phyloP scores from a whole-genome alignment of 2,329 filamentous ascomycete species.

The Cordyceps cicadae region DNA sequence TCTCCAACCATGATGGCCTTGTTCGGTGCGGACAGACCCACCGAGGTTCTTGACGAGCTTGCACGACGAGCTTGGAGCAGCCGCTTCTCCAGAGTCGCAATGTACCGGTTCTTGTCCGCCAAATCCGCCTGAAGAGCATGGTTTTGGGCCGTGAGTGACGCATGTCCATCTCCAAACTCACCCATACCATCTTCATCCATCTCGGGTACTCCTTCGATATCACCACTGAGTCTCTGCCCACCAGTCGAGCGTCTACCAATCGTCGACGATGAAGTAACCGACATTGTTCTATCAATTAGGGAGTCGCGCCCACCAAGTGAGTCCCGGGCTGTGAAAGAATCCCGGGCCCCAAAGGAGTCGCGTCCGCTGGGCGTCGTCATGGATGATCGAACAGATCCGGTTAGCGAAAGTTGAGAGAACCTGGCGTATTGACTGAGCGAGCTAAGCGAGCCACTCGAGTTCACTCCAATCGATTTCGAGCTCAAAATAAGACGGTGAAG shows the following conservation, averaged over 20 bases:
- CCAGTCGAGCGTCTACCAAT: slow-evolving; percentile 46
- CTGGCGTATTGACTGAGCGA: slow-evolving; percentile 55
- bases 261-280: slow-evolving; percentile 57
- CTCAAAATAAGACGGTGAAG: slow-evolving; percentile 90
- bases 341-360: not conserved
- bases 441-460: slow-evolving; percentile 64
- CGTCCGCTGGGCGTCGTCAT: slow-evolving; percentile 50
- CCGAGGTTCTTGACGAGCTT: slow-evolving; percentile 79
- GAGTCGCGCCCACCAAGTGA: not conserved
- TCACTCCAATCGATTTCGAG: slow-evolving; percentile 92
- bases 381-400: slow-evolving; percentile 59
- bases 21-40: slow-evolving; percentile 55
- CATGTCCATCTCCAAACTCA: slow-evolving; percentile 79
- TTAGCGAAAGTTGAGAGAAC: slow-evolving; percentile 49
- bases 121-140: slow-evolving; percentile 90
- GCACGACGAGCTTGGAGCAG: slow-evolving; percentile 82
- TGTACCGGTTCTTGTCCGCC: slow-evolving; percentile 94
- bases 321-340: slow-evolving; percentile 5
- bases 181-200: slow-evolving; percentile 62
- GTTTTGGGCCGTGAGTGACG: slow-evolving; percentile 76
- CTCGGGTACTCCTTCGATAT: slow-evolving; percentile 31
- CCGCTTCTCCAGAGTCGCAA: slow-evolving; percentile 84
- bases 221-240: slow-evolving; percentile 35
- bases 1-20: slow-evolving; percentile 65
- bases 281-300: slow-evolving; percentile 55